Evolutionary conservation across 2,329 filamentous ascomycete species (phyloP), one percentile per base, ranked within the genome.

Genomic region (Fusarium praegraminearum): DNA sequence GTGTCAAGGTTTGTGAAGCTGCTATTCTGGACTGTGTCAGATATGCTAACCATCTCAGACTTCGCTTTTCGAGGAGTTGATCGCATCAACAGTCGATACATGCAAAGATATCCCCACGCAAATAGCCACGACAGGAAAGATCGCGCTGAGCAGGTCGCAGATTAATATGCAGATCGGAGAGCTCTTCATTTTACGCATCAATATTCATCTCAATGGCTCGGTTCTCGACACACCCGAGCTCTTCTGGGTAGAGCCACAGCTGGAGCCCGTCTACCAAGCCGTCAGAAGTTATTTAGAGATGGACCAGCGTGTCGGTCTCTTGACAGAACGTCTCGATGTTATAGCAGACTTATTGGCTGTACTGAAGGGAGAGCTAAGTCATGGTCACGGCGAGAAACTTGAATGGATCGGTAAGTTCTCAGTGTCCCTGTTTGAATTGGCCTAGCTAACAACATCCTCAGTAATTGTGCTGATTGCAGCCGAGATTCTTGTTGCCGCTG

Each of bases 131-230:
- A 98, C 95, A 0, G 96, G 96, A 69, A 96, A 94, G 76, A 96
- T 99, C 76, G 91, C 93, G 57, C 88, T 99, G 62, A 93, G 90
- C 62, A 90, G 95, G 44, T 89, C 90, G 62, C 90, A 98, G 78
- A 98, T 99, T 84, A 98, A 98, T 84, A 98, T 98, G 94, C 94
- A 98, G 81, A 98, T 99, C 65, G 96, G 96, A 78, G 94, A 99
- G 82, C 88, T 99, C 56, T 99, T 99, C 80, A 98, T 99, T 77
- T 84, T 99, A 33, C 90, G 96, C 64, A 98, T 99, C 83, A 98
- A 96, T 79, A 98, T 99, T 76, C 97, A 99, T 81, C 87, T 99
- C 52, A 97, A 98, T 79, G 96, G 96, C 35, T 97, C 93, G 32
- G 94, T 99, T 8, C 90, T 99, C 40, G 96, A 99, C 79, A 97